These are phyloP conservation scores for Fusarium papillatum DNA, from an alignment of 2,329 filamentous ascomycete genomes.

Conservation along the genomic window DNA sequence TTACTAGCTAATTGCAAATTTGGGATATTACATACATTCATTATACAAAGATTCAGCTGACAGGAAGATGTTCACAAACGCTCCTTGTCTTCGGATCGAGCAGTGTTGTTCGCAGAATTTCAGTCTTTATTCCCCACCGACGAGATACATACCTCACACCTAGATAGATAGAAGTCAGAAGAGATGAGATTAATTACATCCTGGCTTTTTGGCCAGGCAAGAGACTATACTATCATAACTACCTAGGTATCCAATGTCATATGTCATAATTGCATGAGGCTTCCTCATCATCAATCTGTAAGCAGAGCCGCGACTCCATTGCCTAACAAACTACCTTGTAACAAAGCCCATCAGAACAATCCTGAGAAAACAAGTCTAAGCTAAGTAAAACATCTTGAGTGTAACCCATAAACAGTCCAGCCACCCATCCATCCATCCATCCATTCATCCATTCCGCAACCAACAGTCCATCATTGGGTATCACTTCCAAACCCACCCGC, in stretches of 20 bases:
- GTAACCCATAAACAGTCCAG: conserved; percentile 28
- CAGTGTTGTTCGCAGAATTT: not conserved
- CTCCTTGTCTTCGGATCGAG: not conserved
- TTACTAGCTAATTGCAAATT: not conserved
- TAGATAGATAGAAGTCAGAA: not conserved
- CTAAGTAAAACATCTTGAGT: conserved; percentile 20
- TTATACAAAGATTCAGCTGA: not conserved
- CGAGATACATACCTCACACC: not conserved
- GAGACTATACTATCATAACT: conserved; percentile 32
- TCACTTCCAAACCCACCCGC: conserved; percentile 42
- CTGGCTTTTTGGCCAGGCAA: conserved; percentile 12
- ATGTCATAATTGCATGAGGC: conserved; percentile 3
- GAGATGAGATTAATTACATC: conserved; percentile 30
- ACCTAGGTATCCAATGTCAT: conserved; percentile 20
- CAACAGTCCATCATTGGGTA: conserved; percentile 37
- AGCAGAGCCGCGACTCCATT: conserved; percentile 37
- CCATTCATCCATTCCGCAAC: not conserved
- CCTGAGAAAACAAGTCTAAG: conserved; percentile 40
- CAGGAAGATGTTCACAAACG: not conserved
- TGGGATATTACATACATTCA: too few species aligned
- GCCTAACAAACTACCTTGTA: conserved; percentile 27
- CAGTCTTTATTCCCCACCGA: not conserved
- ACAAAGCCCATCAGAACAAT: conserved; percentile 26
- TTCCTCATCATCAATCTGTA: conserved; percentile 39
- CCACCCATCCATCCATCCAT: not conserved